Conservation (phyloP, 2,329 filamentous ascomycete species). For the Exophiala alcalophila region DNA sequence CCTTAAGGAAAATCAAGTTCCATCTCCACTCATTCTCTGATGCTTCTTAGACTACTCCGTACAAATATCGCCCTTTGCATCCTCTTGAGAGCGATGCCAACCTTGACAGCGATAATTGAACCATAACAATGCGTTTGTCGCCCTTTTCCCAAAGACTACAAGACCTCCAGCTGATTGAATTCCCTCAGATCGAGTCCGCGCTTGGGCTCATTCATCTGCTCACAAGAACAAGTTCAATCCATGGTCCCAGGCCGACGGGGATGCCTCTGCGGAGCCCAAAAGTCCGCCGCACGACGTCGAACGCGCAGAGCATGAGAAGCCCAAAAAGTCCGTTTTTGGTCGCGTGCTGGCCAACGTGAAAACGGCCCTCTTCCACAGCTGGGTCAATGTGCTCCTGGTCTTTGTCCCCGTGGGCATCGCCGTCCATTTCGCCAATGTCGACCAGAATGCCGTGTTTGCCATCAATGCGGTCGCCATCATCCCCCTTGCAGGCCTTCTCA, state of each 20-base stretch:
- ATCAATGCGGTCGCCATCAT: slow-evolving; percentile 94
- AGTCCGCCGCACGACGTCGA: slow-evolving; percentile 10
- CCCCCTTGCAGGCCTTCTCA: slow-evolving; percentile 81
- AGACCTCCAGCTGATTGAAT: background rate
- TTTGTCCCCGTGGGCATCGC: slow-evolving; percentile 78
- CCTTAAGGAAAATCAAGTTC: too few species aligned
- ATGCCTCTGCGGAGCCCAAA: background rate
- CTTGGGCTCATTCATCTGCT: slow-evolving; percentile 28
- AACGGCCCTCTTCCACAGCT: slow-evolving; percentile 73
- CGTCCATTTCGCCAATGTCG: slow-evolving; percentile 61
- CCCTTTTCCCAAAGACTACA: background rate
- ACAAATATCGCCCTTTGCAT: too few species aligned
- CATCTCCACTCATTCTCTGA: too few species aligned
- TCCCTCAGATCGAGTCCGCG: slow-evolving; percentile 22
- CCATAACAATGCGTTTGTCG: slow-evolving; percentile 20
- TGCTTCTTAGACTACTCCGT: too few species aligned
- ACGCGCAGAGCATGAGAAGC: slow-evolving; percentile 10
- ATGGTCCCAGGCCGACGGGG: slow-evolving; percentile 18
- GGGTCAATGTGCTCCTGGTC: slow-evolving; percentile 79
- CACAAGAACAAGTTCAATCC: slow-evolving; percentile 29
- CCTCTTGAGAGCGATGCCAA: too few species aligned
- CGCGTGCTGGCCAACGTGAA: slow-evolving; percentile 38
- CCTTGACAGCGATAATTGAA: too few species aligned
- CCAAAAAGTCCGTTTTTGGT: slow-evolving; percentile 16
- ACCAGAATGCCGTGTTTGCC: slow-evolving; percentile 68